A percentile compares a stretch with the other conserved stretches of the same genome.
Evolutionary conservation across 78 protist genomes (phyloP).

Genomic region (Trichosphaerium sp.): DNA sequence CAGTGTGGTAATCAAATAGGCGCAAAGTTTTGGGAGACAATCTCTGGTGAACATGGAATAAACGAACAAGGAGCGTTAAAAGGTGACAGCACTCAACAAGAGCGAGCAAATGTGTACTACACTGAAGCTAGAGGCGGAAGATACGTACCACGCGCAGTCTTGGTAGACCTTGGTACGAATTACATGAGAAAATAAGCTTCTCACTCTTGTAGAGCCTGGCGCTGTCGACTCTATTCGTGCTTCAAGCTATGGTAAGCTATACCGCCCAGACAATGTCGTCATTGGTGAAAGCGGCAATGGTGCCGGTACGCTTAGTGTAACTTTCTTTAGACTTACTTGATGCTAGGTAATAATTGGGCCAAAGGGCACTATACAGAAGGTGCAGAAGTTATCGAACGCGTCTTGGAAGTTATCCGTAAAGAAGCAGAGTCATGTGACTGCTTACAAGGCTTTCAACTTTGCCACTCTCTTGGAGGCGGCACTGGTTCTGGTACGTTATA

Average conservation of each 20-base stretch:
- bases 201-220: conserved; percentile 73
- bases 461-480: conserved; percentile 99
- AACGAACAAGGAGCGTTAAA: conserved; percentile 75
- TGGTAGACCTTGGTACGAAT: conserved; percentile 66
- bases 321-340: conserved; percentile 9
- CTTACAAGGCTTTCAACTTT: conserved; percentile 97
- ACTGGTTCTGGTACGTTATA: conserved; percentile 96
- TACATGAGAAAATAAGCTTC: neutral
- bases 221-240: conserved; percentile 82
- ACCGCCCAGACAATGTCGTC: conserved; percentile 82
- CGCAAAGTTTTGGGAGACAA: conserved; percentile 66
- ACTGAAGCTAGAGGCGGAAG: conserved; percentile 78
- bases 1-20: conserved; percentile 84
- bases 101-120: conserved; percentile 87
- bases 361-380: conserved; percentile 94
- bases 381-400: conserved; percentile 85
- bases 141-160: conserved; percentile 89
- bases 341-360: conserved; percentile 95
- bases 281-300: conserved; percentile 67
- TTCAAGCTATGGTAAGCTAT: conserved; percentile 75
- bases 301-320: conserved; percentile 11
- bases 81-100: conserved; percentile 81
- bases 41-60: conserved; percentile 83
- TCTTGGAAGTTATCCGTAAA: conserved; percentile 92
- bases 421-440: conserved; percentile 97